Evolutionary conservation across 129 eudicot species (phyloP), one percentile per base, ranked within the genome.

Genomic region (Lonicera japonica): DNA sequence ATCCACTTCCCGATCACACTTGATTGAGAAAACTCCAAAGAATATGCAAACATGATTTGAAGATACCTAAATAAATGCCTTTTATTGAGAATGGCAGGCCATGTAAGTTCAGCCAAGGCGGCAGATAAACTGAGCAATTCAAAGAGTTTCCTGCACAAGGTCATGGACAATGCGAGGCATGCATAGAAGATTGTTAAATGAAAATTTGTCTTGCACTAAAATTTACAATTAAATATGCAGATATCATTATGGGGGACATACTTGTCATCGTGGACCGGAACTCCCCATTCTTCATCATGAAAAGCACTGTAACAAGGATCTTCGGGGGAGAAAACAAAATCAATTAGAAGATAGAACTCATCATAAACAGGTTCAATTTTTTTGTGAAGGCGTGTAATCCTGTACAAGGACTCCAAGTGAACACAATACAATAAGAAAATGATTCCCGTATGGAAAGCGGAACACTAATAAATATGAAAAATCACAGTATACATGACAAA

Each of bases 231-330:
- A 29, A 29, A 29, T 6, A 29, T 6, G 36, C 6, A 6, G 6
- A 29, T 29, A 29, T 1, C 48, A 40, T 39, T n/a, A 34, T 5
- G 23, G 25, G 63, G 23, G 5, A 73, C 79, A 4, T 77, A 88
- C 89, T 77, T 84, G 82, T 86, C 95, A 40, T 86, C 83, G 7
- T 84, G 91, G 25, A 81, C 88, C 2, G 89, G 88, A 69, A 81
- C 80, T 54, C 95, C 92, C 95, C 95, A 83, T 78, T 87, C 88
- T 69, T 81, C 88, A 51, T 88, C 91, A 64, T 84, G 89, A 65
- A 88, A 88, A 56, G 76, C 69, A 65, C 65, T 78, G 68, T 84
- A 83, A 73, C 54, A 58, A 54, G 83, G 79, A 73, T 83, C 95
- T 80, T 45, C 39, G 21, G 63, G 22, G 56, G 74, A n/a, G n/a